Base-by-base conservation (phyloP, 371 early-diverging fungal species). In the Actinomucor elegans region DNA sequence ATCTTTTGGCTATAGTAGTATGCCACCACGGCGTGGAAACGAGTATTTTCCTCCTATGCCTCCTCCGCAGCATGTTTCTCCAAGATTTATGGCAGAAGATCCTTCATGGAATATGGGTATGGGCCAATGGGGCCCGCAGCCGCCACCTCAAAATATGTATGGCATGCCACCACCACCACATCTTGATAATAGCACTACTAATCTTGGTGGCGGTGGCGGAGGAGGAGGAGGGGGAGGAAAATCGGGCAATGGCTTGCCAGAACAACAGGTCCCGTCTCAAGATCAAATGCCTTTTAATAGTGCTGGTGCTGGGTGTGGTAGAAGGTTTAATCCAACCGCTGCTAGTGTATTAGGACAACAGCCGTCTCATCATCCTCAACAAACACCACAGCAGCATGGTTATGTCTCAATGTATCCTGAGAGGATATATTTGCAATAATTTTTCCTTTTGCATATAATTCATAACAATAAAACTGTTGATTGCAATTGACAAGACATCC, bases 31-130 rank as follows among this genome's bases (percentile, higher is more conserved):
- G 3, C 54, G 49, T 11, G 49, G 56, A 7, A 48, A 33, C 28
- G 56, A 56, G 10, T 56, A 48, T 15, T 48, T 31, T 26, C 35
- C 55, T 26, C 41, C 47, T 9, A 48, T 48, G 29, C 42, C 34
- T 31, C 31, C 31, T 28, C 35, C 50, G 17, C 55, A 54, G 24
- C 28, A 47, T 3, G 15, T 54, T 7, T 54, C 55, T 5, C 47
- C 55, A 17, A 24, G 55, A 3, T 28, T 46, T 28, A 46, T 54
- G 55, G 47, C 38, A 4, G 45, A n/a, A n/a, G n/a, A n/a, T n/a
- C n/a, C n/a, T n/a, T n/a, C n/a, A n/a, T n/a, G n/a, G n/a, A n/a
- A n/a, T n/a, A n/a, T n/a, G n/a, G n/a, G n/a, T n/a, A n/a, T n/a
- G n/a, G n/a, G n/a, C n/a, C 46, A 54, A 24, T 45, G 52, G 40